A percentile compares a stretch with the other conserved stretches of the same genome.
Evolutionary conservation across 2,329 filamentous ascomycete genomes (phyloP).

Genomic region (Dissoconium aciculare): DNA sequence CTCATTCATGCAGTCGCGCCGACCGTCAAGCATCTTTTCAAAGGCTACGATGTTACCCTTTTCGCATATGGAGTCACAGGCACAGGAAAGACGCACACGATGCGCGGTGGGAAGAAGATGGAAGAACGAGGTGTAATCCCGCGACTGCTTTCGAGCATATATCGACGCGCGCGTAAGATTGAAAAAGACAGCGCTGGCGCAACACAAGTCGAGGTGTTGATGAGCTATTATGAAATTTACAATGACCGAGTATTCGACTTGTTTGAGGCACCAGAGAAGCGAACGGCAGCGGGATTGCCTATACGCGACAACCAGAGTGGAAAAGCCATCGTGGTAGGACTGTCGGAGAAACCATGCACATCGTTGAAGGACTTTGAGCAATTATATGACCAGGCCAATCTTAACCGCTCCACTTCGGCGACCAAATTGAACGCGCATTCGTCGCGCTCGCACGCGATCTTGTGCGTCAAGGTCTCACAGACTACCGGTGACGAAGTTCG

Average conservation of each 20-base stretch:
- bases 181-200: conserved; percentile 34
- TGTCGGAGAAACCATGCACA: conserved; percentile 68
- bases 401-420: conserved; percentile 77
- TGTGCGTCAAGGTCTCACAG: conserved; percentile 78
- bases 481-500: conserved; percentile 51
- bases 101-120: conserved; percentile 50
- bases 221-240: conserved; percentile 70
- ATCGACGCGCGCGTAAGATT: conserved; percentile 42
- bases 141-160: conserved; percentile 49
- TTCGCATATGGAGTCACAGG: conserved; percentile 96
- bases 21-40: conserved; percentile 81
- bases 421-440: conserved; percentile 97
- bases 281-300: conserved; percentile 62
- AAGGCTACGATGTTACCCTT: conserved; percentile 96
- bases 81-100: conserved; percentile 95
- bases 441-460: conserved; percentile 87
- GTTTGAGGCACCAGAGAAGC: conserved; percentile 70
- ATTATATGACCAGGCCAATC: conserved; percentile 77
- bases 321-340: conserved; percentile 81
- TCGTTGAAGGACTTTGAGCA: conserved; percentile 74
- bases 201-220: conserved; percentile 73
- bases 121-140: conserved; percentile 49
- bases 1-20: conserved; percentile 84
- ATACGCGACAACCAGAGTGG: conserved; percentile 92
- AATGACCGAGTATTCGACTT: conserved; percentile 92